Evolutionary conservation across 257 asterid species (phyloP).

Genomic region (Nicotiana sylvestris): DNA sequence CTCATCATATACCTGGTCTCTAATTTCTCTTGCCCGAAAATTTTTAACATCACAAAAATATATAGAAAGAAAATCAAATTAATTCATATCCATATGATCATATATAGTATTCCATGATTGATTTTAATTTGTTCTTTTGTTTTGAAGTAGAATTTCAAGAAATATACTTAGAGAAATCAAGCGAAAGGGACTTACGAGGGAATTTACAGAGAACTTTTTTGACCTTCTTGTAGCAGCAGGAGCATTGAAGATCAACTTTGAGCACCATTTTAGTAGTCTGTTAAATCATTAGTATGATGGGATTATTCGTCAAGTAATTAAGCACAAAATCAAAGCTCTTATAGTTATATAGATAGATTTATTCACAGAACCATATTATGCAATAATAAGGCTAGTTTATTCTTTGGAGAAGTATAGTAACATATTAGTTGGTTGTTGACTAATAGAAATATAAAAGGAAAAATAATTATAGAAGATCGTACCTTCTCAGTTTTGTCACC

Average conservation of each 20-base stretch:
- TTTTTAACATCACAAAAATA: background rate
- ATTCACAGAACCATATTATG: background rate
- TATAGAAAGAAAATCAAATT: background rate
- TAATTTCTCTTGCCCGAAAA: constrained; percentile 50
- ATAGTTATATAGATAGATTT: too few relatives aligned
- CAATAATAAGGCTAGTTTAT: background rate
- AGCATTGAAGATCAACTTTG: constrained; percentile 74
- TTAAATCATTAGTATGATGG: background rate
- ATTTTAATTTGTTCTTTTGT: too few relatives aligned
- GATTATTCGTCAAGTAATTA: background rate
- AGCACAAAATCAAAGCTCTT: background rate
- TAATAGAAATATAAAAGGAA: too few relatives aligned
- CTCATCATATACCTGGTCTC: constrained; percentile 65
- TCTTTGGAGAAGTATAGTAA: too few relatives aligned
- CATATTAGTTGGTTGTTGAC: too few relatives aligned
- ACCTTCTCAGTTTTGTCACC: background rate
- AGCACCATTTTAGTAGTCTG: constrained; percentile 64
- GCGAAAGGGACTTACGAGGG: constrained; percentile 49
- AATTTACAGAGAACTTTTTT: constrained; percentile 67
- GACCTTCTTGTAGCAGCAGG: constrained; percentile 76
- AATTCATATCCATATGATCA: background rate
- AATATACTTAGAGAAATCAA: too few relatives aligned
- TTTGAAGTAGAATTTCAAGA: background rate
- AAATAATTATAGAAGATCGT: background rate
- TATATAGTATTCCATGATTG: background rate